Evolutionary conservation across 2,329 filamentous ascomycete species (phyloP), one percentile per base, ranked within the genome.

Genomic region (Penicillium sp.): DNA sequence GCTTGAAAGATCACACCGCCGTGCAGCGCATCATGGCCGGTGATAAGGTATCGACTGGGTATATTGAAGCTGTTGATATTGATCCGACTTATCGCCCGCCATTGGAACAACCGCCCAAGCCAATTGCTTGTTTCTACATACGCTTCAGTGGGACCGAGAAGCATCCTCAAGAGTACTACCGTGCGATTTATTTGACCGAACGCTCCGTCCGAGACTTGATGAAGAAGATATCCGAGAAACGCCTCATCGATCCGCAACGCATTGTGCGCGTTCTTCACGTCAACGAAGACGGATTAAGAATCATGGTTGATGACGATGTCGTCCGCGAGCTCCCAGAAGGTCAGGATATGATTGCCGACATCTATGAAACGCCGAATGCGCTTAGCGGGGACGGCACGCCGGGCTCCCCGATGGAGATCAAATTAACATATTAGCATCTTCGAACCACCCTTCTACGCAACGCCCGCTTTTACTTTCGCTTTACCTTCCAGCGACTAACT

Each of bases 31-130:
- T 57, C 9, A 27, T 44, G 5, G 39, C 46, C 4, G 47, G 41
- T 12, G 52, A 55, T 15, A 37, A 48, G 15, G 35, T 77, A 15
- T 69, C 88, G 17, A 83, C 79, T 43, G 84, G 85, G 4, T 95
- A 84, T 81, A 92, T 96, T 46, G 88, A 95, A 59, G 87, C 88
- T 1, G 67, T 95, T 6, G 92, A 87, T 20, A 86, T 96, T n/a
- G 92, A 96, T 59, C 71, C 81, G 11, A 76, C 75, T 2, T 98
- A 96, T 59, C 79, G 82, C 41, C 83, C 92, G 30, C 89, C 89
- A 0, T 68, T 75, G 1, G 85, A 93, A 54, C 77, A 76, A 40
- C 69, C 74, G 6, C 70, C 79, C 13, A 93, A 86, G 61, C 78
- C 80, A 49, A 69, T 93, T 28, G 90, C 90, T 33, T 95, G 89